Base-by-base conservation (phyloP, 108 stramenopile genomes). In the Cylindrotheca closterium region DNA sequence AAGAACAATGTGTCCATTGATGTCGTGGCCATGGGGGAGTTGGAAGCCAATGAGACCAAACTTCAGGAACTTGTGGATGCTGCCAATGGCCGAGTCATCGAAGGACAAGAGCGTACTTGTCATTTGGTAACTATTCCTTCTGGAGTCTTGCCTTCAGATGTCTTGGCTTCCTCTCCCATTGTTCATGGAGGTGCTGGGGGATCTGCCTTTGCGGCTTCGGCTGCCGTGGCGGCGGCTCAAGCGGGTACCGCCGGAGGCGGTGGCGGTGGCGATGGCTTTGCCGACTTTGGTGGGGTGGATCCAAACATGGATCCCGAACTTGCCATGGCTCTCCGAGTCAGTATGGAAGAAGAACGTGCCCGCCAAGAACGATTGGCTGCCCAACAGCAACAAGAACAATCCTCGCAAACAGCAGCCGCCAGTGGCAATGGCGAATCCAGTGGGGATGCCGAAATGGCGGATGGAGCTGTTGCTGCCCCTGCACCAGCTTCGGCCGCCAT, bases 281-380 rank as follows among this genome's bases (percentile, higher is more conserved):
- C 86, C 22, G 95, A 96, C 4, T 96, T 62, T 63, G 91, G 95
- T 7, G 98, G 97, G 12, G 82, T 99, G 52, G 98, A 99, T 79
- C 95, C 98, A 45, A 95, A 86, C 73, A 92, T 96, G 81, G 98
- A 99, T 65, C 98, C 98, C 18, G 98, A 98, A 77, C 78, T 99
- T 62, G 98, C 98, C 68, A 98, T 98, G 95, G 98, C 96, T 18
- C 70, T 99, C 8, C 86, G 97, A 10, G 92, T 98, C 19, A 92
- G 89, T 67, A 96, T 97, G 94, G 98, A 99, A 62, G 98, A 99
- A 77, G 96, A 97, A 77, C 83, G 96, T 12, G 95, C 93, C 2
- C 77, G 96, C 47, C 86, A 87, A 63, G 79, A 81, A 63, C 71
- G 74, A 8, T 67, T 78, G 8, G 82, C 88, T 18, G 84, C 87